Evolutionary conservation across 1,139 yeast species (phyloP).

Genomic region (Suhomyces coccinellae): DNA sequence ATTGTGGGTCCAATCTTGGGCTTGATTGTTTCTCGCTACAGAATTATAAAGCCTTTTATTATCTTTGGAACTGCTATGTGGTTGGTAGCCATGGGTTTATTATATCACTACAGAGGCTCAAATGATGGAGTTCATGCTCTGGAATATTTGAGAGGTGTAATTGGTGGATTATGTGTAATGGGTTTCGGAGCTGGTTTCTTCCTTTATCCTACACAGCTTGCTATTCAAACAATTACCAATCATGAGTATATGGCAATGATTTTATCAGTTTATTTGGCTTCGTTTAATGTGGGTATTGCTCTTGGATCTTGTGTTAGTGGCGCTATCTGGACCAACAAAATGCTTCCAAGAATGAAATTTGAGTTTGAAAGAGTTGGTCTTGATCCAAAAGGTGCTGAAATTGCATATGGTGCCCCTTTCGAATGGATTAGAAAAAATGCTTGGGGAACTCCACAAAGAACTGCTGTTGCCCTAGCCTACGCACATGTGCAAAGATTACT

Average conservation of each 20-base stretch:
- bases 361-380: constrained; percentile 23
- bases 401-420: constrained; percentile 33
- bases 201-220: constrained; percentile 35
- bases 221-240: constrained; percentile 34
- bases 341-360: constrained; percentile 21
- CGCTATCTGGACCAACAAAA: constrained; percentile 39
- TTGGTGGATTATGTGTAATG: constrained; percentile 34
- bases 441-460: constrained; percentile 39
- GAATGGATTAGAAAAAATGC: constrained; percentile 25
- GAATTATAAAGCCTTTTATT: constrained; percentile 34
- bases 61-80: constrained; percentile 36
- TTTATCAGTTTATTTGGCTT: constrained; percentile 33
- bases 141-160: constrained; percentile 26
- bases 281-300: constrained; percentile 39
- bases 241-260: constrained; percentile 44
- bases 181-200: constrained; percentile 43
- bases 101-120: constrained; percentile 36
- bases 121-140: constrained; percentile 21
- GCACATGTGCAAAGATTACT: constrained; percentile 35
- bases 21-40: constrained; percentile 30
- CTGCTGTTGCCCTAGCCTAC: constrained; percentile 32
- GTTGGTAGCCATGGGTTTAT: constrained; percentile 38
- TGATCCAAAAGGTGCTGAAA: constrained; percentile 18
- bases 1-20: constrained; percentile 37
- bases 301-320: constrained; percentile 39